Conservation (phyloP, 2,329 filamentous ascomycete species). For the Colletotrichum spinosum region DNA sequence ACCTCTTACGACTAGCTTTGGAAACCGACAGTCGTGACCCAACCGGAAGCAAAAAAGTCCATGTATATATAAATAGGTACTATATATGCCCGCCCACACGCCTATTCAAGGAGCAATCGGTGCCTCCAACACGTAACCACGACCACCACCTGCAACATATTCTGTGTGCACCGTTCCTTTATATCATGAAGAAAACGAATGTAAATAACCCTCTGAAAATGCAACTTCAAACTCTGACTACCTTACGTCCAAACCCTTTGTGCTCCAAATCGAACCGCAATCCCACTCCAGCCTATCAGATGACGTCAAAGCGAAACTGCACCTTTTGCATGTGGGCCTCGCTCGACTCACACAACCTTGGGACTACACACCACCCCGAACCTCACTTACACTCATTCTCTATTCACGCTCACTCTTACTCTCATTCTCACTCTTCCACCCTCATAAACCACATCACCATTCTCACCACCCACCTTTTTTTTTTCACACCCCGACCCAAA, state of each 20-base stretch:
- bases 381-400: conserved; percentile 2
- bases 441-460: neutral
- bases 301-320: conserved; percentile 28
- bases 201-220: too few species aligned
- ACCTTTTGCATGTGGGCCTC: conserved; percentile 19
- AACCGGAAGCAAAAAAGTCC: too few species aligned
- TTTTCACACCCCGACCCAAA: neutral
- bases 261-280: neutral
- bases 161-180: too few species aligned
- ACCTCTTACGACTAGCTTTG: too few species aligned
- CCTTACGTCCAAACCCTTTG: neutral
- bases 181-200: too few species aligned
- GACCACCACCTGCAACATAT: too few species aligned
- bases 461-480: neutral
- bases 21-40: too few species aligned
- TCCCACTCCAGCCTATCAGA: conserved; percentile 28
- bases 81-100: too few species aligned
- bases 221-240: too few species aligned
- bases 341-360: conserved; percentile 13
- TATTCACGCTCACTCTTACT: neutral
- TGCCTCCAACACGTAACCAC: too few species aligned
- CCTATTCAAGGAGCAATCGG: too few species aligned
- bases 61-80: too few species aligned
- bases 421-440: neutral
- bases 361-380: conserved; percentile 9